Evolutionary conservation across 108 stramenopile species (phyloP).

Genomic region (Skeletonema marinoi): DNA sequence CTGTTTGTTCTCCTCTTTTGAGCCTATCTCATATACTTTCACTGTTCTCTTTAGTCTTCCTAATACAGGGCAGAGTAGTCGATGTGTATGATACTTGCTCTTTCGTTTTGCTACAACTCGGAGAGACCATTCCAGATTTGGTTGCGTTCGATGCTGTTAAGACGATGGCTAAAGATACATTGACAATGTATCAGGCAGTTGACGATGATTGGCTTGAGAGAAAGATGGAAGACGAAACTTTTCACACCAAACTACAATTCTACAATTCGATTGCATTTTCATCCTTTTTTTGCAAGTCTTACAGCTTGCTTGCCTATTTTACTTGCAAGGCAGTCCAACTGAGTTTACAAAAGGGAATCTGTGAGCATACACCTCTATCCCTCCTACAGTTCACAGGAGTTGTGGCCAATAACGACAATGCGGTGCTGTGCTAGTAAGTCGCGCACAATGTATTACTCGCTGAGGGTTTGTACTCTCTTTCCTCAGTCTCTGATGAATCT

Average conservation of each 20-base stretch:
- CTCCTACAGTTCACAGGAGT: background rate
- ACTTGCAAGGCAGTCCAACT: background rate
- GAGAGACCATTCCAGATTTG: background rate
- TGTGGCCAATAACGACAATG: background rate
- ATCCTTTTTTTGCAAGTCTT: background rate
- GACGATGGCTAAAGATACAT: background rate
- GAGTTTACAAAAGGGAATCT: too few species aligned
- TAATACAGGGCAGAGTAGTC: background rate
- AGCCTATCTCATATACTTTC: background rate
- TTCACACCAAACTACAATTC: background rate
- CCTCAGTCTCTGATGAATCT: background rate
- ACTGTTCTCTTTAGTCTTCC: background rate
- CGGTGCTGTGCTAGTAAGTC: background rate
- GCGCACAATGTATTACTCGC: background rate
- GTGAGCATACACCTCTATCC: too few species aligned
- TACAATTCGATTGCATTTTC: background rate
- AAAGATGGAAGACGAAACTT: background rate
- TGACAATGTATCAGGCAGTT: background rate
- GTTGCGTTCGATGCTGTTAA: background rate
- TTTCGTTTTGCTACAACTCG: background rate
- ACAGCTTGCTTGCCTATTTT: background rate
- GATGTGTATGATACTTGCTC: background rate
- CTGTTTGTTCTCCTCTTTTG: too few species aligned
- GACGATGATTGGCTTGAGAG: background rate
- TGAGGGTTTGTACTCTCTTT: background rate